Base-by-base conservation (phyloP, 495 filamentous ascomycete species). In the Hyaloscypha variabilis region DNA sequence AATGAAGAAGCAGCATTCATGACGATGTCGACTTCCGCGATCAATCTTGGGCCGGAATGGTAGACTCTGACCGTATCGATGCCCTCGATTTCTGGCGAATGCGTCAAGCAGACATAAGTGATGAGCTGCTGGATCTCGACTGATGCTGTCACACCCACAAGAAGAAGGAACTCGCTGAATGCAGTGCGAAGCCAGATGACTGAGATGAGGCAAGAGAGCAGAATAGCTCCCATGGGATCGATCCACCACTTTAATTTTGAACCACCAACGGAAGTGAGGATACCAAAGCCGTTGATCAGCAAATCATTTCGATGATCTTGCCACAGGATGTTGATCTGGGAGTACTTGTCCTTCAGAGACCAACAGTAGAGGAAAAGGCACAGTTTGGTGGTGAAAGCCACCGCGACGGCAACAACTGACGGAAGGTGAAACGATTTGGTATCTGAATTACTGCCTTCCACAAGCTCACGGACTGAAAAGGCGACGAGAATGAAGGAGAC, bases 31-130 rank as follows among this genome's bases (percentile, higher is more conserved):
- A 96, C 91, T 77, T 96, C 92, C 60, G 93, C 92, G 64, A 98
- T 91, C 24, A 97, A 85, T 25, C 94, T 83, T 4, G 94, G 96
- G 2, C 95, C 95, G 21, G 87, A 89, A 70, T 97, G 94, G 76
- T 96, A 99, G 0, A 92, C 91, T 49, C 95, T 86, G 34, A 98
- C 95, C 19, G 95, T 99, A 74, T 99, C 95, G 72, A 99, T 95
- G 67, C 90, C 90, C 19, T 77, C 82, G 74, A 99, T 92, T 29
- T 81, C 66, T 8, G 89, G 87, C 31, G 90, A 93, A 79, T 98
- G 96, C 23, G 96, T 99, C 79, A 99, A 88, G 42, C 92, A 93
- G 73, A 98, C 91, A 77, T 99, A 99, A 0, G 95, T 99, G 67
- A 98, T 96, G 65, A 96, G 85, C 76, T 97, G 93, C 78, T 96